A percentile compares a stretch with the other conserved stretches of the same genome.
phyloP scores from a whole-genome alignment of 208 protist species.

The Angomonas desouzai region DNA sequence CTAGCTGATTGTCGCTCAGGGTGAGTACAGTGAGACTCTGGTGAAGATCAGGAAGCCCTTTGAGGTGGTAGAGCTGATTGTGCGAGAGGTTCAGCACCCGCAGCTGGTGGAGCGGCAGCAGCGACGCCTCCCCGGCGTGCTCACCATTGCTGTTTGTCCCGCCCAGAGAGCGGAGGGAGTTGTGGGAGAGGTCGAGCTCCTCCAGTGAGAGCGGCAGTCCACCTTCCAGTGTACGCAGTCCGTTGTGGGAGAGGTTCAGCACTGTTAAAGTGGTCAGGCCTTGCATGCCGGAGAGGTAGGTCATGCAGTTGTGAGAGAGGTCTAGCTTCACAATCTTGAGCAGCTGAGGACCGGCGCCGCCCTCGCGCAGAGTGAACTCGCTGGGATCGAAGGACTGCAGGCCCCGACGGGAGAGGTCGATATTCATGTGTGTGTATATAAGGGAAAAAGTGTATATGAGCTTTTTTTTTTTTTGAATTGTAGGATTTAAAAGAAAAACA shows the following conservation, averaged over 20 bases:
- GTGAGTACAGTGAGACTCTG: slow-evolving; percentile 47
- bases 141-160: slow-evolving; percentile 15
- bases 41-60: slow-evolving; percentile 39
- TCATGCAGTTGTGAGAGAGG: slow-evolving; percentile 70
- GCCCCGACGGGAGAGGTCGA: slow-evolving; percentile 46
- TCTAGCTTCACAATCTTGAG: slow-evolving; percentile 40
- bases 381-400: slow-evolving; percentile 68
- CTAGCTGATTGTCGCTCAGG: slow-evolving; percentile 52
- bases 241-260: slow-evolving; percentile 73
- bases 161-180: slow-evolving; percentile 50
- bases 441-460: no score
- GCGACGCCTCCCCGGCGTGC: slow-evolving; percentile 21
- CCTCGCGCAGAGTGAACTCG: slow-evolving; percentile 42
- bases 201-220: slow-evolving; percentile 46
- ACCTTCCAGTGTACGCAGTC: slow-evolving; percentile 40
- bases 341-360: slow-evolving; percentile 20
- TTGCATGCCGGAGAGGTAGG: slow-evolving; percentile 41
- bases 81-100: slow-evolving; percentile 57
- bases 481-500: no score
- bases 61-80: slow-evolving; percentile 59
- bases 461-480: no score
- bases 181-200: slow-evolving; percentile 70
- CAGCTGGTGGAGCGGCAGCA: slow-evolving; percentile 48
- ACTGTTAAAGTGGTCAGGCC: slow-evolving; percentile 51
- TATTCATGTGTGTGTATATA: slow-evolving; percentile 50